Base-by-base conservation (phyloP, 495 filamentous ascomycete species). In the Neurospora pannonica region DNA sequence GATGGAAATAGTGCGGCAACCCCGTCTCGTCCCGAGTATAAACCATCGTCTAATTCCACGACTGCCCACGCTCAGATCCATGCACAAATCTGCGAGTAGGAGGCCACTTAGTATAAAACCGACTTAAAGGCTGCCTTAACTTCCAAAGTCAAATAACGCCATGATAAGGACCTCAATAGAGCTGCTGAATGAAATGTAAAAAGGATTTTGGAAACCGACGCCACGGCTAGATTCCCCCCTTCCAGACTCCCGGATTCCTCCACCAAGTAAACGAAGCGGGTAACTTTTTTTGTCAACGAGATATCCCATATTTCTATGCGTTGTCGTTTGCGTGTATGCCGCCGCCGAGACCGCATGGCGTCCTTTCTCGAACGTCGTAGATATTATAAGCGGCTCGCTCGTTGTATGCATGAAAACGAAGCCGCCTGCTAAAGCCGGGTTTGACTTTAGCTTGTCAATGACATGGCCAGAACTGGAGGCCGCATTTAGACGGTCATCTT, bases 401-500 rank as follows among this genome's bases (percentile, higher is more conserved):
- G 54, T 36, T 67, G 28, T 67, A 67, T 67, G 54, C 54, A 67
- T 67, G 15, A 34, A 19, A 69, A 67, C 36, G 19, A 72, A 15
- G 13, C 31, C 36, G 31, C 42, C 42, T 34, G 34, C 34, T 40
- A 34, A 34, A 70, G 28, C 42, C 40, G 3, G 43, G 42, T 5
- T 24, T 4, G 17, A 19, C 38, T 69, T 34, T 9, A 38, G 31
- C 71, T 15, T 21, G 42, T 28, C 70, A 37, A 46, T 40, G 70
- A 37, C 38, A 71, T 28, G n/a, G 15, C 31, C 38, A 70, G 19
- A 31, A 37, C 19, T 11, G 28, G 39, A 42, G 17, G 34, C 37
- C 34, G 13, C 3, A 36, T 67, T 83, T 90, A 99, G 75, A 93
- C 95, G 31, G 88, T 87, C 80, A 93, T 93, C 87, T 98, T 99